Conservation (phyloP, 179 eudicot species). For the Drosera spatulata region DNA sequence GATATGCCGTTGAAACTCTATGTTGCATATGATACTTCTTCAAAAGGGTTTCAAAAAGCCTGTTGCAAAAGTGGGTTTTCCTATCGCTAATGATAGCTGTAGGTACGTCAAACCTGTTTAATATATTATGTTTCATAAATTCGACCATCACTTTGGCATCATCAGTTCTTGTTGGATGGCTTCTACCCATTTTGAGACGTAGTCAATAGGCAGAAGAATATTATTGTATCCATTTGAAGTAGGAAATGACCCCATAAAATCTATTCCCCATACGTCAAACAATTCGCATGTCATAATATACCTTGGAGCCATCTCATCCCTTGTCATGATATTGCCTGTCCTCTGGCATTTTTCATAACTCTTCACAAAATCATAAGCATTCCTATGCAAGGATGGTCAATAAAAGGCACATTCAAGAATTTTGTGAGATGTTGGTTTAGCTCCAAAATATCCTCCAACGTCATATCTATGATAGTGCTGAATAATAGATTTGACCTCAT, state of each 20-base stretch:
- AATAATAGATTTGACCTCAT: too few species aligned
- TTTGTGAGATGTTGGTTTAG: too few species aligned
- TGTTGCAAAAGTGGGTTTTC: too few species aligned
- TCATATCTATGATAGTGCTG: too few species aligned
- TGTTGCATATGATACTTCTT: not conserved
- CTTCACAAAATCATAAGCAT: not conserved
- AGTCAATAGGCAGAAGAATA: not conserved
- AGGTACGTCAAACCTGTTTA: not conserved
- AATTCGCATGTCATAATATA: too few species aligned
- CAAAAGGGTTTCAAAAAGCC: not conserved
- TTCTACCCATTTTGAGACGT: too few species aligned
- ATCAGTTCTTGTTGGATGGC: too few species aligned
- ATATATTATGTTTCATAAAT: not conserved
- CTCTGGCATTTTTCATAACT: not conserved
- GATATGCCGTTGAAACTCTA: too few species aligned
- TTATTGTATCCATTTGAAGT: not conserved
- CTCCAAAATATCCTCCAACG: too few species aligned
- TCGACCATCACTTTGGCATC: too few species aligned
- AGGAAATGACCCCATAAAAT: not conserved
- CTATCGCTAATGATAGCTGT: not conserved
- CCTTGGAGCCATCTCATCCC: not conserved
- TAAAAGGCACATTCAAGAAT: not conserved
- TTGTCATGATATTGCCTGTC: not conserved
- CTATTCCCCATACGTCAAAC: too few species aligned
- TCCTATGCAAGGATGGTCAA: not conserved